Conservation (phyloP, 176 grass and related monocot species). For the Miscanthus lutarioriparius region DNA sequence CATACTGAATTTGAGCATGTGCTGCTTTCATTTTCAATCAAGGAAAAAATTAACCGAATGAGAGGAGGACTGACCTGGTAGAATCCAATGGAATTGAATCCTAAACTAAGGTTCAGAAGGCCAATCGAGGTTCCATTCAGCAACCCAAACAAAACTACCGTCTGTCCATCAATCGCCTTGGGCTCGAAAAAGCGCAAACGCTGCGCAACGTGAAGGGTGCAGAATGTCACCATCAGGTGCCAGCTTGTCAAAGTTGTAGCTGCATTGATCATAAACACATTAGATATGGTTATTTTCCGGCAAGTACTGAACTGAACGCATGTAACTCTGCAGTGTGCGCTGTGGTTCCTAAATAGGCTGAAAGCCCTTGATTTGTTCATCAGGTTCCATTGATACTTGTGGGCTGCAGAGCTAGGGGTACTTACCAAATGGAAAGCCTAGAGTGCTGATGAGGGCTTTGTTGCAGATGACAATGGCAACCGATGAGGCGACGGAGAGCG, state of each 20-base stretch:
- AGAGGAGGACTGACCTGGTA: slow-evolving; percentile 56
- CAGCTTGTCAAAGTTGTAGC: slow-evolving; percentile 92
- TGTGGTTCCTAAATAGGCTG: not conserved
- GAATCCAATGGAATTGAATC: slow-evolving; percentile 93
- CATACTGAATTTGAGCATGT: not conserved
- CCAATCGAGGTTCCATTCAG: slow-evolving; percentile 89
- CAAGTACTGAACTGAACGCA: not conserved
- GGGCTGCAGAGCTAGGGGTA: not conserved
- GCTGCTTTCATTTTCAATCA: not conserved
- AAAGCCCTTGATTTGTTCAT: not conserved
- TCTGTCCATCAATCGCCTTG: slow-evolving; percentile 61
- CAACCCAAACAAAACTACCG: slow-evolving; percentile 75
- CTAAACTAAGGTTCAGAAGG: slow-evolving; percentile 89
- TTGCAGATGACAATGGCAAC: slow-evolving; percentile 73
- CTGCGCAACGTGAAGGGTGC: slow-evolving; percentile 77
- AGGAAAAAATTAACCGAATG: not conserved
- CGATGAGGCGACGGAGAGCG: slow-evolving; percentile 55
- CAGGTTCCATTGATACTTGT: not conserved
- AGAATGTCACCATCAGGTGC: slow-evolving; percentile 95
- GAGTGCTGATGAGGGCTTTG: slow-evolving; percentile 61
- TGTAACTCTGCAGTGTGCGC: not conserved
- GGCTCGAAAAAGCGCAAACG: slow-evolving; percentile 75
- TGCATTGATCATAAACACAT: slow-evolving; percentile 29
- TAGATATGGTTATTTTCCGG: not conserved
- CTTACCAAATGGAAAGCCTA: slow-evolving; percentile 55